Conservation (phyloP, 2,329 filamentous ascomycete genomes). For the Alternaria infectoria region DNA sequence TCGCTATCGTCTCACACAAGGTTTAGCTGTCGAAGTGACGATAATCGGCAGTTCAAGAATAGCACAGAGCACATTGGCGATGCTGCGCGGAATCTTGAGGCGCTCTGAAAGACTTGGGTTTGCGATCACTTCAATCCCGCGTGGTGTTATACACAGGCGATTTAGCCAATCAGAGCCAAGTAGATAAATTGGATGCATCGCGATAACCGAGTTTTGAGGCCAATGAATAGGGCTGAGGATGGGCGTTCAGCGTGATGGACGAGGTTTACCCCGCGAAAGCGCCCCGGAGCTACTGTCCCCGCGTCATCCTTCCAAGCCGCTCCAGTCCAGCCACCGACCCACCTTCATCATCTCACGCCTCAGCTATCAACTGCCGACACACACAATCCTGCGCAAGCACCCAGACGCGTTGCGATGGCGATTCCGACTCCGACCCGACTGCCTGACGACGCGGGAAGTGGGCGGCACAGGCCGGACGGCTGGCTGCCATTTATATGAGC, state of each 20-base stretch:
- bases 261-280: conserved; percentile 13
- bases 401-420: conserved; percentile 3
- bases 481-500: conserved; percentile 9
- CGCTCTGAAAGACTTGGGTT: conserved; percentile 4
- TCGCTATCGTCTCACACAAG: conserved; percentile 12
- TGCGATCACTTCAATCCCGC: background rate
- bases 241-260: conserved; percentile 6
- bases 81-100: background rate
- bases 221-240: conserved; percentile 5
- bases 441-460: background rate
- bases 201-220: conserved; percentile 6
- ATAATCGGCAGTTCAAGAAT: conserved; percentile 26
- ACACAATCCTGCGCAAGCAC: conserved; percentile 12
- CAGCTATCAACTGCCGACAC: conserved; percentile 24
- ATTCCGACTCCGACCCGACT: conserved; percentile 8
- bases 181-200: conserved; percentile 3
- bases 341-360: conserved; percentile 13
- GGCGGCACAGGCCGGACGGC: conserved; percentile 3
- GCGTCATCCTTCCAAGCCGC: conserved; percentile 14
- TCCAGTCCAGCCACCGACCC: conserved; percentile 17
- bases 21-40: conserved; percentile 9
- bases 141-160: background rate
- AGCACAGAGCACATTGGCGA: conserved; percentile 2
- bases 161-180: background rate
- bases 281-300: conserved; percentile 13